phyloP scores from a whole-genome alignment of 225 moss, liverwort and hornwort genomes.

The Sphagnum contortum region DNA sequence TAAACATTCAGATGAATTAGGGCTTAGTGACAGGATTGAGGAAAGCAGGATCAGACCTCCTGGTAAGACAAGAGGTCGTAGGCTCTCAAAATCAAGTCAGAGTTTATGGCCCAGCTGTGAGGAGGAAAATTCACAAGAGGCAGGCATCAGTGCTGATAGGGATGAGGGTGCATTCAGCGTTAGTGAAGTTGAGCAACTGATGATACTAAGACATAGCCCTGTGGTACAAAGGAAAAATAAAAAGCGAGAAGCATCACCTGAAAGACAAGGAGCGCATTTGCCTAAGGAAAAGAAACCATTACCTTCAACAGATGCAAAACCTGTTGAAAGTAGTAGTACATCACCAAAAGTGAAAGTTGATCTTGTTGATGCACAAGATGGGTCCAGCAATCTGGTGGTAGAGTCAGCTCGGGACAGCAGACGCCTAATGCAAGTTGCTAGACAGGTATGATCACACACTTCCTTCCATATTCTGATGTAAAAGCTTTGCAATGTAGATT shows the following conservation, averaged over 20 bases:
- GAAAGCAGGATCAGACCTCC: conserved; percentile 24
- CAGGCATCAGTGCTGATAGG: conserved; percentile 9
- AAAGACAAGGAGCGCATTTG: conserved; percentile 17
- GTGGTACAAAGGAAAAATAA: conserved; percentile 20
- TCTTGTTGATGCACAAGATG: conserved; percentile 22
- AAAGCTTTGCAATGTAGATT: no score
- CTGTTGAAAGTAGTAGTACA: conserved; percentile 19
- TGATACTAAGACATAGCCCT: conserved; percentile 31
- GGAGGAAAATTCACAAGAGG: conserved; percentile 22
- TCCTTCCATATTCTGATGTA: background rate
- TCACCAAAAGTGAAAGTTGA: conserved; percentile 29
- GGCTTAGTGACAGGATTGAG: conserved; percentile 40
- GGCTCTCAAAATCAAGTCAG: conserved; percentile 6
- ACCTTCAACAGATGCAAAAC: conserved; percentile 12
- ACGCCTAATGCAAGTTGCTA: conserved; percentile 85
- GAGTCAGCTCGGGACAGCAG: conserved; percentile 72
- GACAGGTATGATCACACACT: conserved; percentile 44
- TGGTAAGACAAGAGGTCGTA: conserved; percentile 14
- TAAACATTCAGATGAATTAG: conserved; percentile 24
- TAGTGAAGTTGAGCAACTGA: conserved; percentile 27
- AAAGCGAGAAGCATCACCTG: conserved; percentile 30
- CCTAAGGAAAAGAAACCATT: conserved; percentile 26
- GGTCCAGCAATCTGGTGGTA: conserved; percentile 31
- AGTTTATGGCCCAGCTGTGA: conserved; percentile 14
- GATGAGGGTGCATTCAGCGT: conserved; percentile 9